These are phyloP conservation scores for Fraxinus americana DNA, from an alignment of 257 asterid genomes.

Conservation along the genomic window DNA sequence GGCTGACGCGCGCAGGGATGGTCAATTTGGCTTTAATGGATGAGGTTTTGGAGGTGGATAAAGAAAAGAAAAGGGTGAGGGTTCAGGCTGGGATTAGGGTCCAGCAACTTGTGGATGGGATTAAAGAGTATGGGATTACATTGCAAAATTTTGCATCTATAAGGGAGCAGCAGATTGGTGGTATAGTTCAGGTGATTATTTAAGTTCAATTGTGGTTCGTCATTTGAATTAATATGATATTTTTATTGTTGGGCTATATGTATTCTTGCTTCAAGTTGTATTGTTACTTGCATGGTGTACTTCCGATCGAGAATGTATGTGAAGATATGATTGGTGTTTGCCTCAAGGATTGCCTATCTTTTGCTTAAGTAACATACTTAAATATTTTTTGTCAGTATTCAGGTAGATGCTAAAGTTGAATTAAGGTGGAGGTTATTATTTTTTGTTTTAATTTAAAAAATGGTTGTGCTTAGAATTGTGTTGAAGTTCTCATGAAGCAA, in stretches of 20 bases:
- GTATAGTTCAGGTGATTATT: slow-evolving; percentile 76
- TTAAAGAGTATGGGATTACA: slow-evolving; percentile 78
- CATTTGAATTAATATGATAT: not conserved
- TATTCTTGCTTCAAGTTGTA: not conserved
- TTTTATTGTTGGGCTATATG: not conserved
- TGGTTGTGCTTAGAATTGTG: not conserved
- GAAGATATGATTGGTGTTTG: not conserved
- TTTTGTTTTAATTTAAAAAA: not conserved
- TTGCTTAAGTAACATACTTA: not conserved
- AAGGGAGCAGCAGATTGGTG: slow-evolving; percentile 96
- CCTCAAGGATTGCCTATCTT: not conserved
- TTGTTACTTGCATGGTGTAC: not conserved
- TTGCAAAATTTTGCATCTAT: slow-evolving; percentile 95
- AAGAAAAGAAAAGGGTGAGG: slow-evolving; percentile 74
- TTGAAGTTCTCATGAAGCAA: not conserved
- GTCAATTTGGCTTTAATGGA: slow-evolving; percentile 95
- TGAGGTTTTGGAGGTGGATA: slow-evolving; percentile 85
- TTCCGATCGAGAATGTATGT: slow-evolving; percentile 4
- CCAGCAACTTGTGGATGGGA: slow-evolving; percentile 92
- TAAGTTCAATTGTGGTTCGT: not conserved
- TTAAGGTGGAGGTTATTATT: not conserved
- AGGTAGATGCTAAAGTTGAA: not conserved
- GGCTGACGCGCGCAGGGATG: slow-evolving; percentile 82
- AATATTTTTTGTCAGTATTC: not conserved
- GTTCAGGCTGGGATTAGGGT: slow-evolving; percentile 95